Evolutionary conservation across 768 basidiomycete genomes (phyloP), one percentile per base, ranked within the genome.

Genomic region (Leccinum subgranulosum): DNA sequence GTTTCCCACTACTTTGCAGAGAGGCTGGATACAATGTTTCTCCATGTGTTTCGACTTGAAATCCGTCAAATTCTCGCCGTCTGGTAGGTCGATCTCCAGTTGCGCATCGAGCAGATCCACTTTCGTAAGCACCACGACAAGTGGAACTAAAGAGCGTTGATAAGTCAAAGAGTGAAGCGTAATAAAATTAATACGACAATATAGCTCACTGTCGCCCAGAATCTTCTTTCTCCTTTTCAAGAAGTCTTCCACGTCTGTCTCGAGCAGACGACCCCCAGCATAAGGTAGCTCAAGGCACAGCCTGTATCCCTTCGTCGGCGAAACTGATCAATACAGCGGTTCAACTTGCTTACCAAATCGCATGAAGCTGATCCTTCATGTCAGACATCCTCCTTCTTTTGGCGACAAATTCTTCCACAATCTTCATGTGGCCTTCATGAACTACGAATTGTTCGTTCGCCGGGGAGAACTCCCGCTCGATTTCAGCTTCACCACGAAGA

Each of bases 61-160:
- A 21, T 46, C 4, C 2, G 31, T 25, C 6, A 36, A 5, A 29
- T 12, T 25, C 46, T 52, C 36, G 43, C 23, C 6, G 14, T 1
- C 25, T 1, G 55, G 29, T 27, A 19, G 23, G 15, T 61, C 47
- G 17, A 62, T 7, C 14, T 55, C 46, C n/a, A 65, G 23, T 4
- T 51, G 59, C 2, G 0, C 15, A 23, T 52, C 49, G 2, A 64
- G 53, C 8, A 61, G 25, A 36, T 64, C 63, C 6, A 53, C 33
- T 51, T 65, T 64, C 2, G 63, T 64, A 34, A 64, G 63, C 1
- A 64, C 63, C 28, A 62, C 53, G 2, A 64, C 59, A 14, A 64
- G 55, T 10, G 41, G 41, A 11, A 43, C 41, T 43, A 43, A 43
- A 43, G 41, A 19, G 41, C 41, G 4, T 9, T 4, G 2, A 4